These are phyloP conservation scores for Fusarium azukiicola DNA, from an alignment of 2,329 filamentous ascomycete genomes.

Conservation along the genomic window DNA sequence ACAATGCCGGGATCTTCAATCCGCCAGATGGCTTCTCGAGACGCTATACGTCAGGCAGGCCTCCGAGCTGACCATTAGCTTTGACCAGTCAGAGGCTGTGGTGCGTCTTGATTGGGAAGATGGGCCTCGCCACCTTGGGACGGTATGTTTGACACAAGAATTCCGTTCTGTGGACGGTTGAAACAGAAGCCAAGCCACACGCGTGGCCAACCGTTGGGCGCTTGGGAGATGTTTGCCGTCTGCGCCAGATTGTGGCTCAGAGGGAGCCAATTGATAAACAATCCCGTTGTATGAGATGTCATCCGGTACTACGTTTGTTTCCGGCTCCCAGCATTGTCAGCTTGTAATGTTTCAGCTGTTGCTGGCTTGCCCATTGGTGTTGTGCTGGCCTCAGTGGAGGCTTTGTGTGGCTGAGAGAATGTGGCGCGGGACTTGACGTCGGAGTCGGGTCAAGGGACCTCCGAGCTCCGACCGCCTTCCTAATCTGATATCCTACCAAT, in stretches of 20 bases:
- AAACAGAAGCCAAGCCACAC: constrained; percentile 38
- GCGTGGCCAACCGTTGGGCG: constrained; percentile 21
- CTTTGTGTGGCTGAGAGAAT: constrained; percentile 9
- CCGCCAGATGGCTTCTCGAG: constrained; percentile 23
- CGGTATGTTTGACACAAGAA: constrained; percentile 24
- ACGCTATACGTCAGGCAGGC: constrained; percentile 45
- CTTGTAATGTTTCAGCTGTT: constrained; percentile 1
- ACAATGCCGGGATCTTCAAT: constrained; percentile 30
- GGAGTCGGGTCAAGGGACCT: constrained; percentile 37
- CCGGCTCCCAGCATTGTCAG: background rate
- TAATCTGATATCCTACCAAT: constrained; percentile 24
- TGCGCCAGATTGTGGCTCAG: constrained; percentile 5
- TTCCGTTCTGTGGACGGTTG: constrained; percentile 39
- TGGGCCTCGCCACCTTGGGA: constrained; percentile 40
- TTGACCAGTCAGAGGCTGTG: constrained; percentile 49
- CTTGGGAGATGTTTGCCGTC: constrained; percentile 17
- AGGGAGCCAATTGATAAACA: constrained; percentile 6
- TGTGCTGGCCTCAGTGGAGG: background rate
- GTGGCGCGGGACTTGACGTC: constrained; percentile 9
- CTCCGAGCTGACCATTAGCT: constrained; percentile 33
- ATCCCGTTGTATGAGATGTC: background rate
- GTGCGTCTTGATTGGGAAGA: constrained; percentile 42
- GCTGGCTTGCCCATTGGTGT: background rate
- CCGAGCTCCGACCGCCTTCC: constrained; percentile 53
- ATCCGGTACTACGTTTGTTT: constrained; percentile 14